A percentile compares a stretch with the other conserved stretches of the same genome.
These are phyloP conservation scores for Rhizophora apiculata DNA, from an alignment of 345 rosid species.

Conservation along the genomic window DNA sequence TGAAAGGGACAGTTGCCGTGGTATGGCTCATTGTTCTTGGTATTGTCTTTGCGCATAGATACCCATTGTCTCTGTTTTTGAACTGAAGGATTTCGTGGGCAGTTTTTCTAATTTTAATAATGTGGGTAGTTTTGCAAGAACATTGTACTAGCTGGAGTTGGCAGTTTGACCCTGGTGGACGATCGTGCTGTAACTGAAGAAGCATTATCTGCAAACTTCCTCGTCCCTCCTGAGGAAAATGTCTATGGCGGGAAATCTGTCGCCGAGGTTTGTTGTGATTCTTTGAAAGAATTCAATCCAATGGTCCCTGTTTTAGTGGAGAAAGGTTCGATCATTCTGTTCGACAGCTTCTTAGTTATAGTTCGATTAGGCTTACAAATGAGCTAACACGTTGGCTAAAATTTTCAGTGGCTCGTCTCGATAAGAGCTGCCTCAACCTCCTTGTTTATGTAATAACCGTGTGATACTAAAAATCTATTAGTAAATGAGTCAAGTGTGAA, in stretches of 20 bases:
- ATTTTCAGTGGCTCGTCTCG: too few relatives aligned
- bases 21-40: constrained; percentile 27
- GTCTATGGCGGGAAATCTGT: constrained; percentile 52
- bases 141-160: constrained; percentile 89
- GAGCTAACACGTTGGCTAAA: too few relatives aligned
- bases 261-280: constrained; percentile 79
- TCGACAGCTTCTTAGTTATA: background rate
- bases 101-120: background rate
- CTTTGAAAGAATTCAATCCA: constrained; percentile 81
- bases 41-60: background rate
- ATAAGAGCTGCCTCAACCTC: too few relatives aligned
- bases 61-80: background rate
- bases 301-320: constrained; percentile 85
- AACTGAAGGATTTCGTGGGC: background rate
- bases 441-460: too few relatives aligned
- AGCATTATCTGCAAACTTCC: constrained; percentile 63
- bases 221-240: constrained; percentile 61
- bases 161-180: constrained; percentile 82
- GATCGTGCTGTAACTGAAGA: constrained; percentile 59
- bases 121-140: constrained; percentile 87
- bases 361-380: background rate
- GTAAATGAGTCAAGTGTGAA: too few relatives aligned
- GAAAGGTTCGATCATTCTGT: constrained; percentile 46
- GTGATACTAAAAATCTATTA: too few relatives aligned
- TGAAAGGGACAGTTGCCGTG: constrained; percentile 84